These are phyloP conservation scores for Termitomyces sp. DNA, from an alignment of 768 basidiomycete species.

Conservation along the genomic window DNA sequence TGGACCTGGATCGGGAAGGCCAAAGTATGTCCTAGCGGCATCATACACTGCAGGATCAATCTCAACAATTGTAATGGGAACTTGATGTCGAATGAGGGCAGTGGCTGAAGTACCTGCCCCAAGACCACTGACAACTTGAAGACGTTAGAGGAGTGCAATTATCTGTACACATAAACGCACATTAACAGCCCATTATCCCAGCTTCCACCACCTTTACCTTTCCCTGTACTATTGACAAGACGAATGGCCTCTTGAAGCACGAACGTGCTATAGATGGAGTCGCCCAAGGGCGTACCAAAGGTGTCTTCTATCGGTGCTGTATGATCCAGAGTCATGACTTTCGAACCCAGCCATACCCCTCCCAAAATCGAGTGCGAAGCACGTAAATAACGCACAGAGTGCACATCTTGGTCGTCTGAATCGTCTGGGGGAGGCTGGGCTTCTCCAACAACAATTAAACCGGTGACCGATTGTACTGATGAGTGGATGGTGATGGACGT, in stretches of 20 bases:
- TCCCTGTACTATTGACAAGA: slow-evolving; percentile 52
- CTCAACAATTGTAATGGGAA: slow-evolving; percentile 84
- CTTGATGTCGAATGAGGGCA: slow-evolving; percentile 63
- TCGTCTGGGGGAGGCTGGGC: slow-evolving; percentile 37
- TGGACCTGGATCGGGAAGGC: slow-evolving; percentile 60
- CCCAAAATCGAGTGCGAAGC: slow-evolving; percentile 65
- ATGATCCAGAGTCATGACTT: slow-evolving; percentile 39
- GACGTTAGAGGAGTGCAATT: slow-evolving; percentile 7
- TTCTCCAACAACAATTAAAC: slow-evolving; percentile 82
- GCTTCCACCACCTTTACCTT: slow-evolving; percentile 25
- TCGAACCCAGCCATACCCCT: slow-evolving; percentile 75
- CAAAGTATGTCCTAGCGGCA: slow-evolving; percentile 78
- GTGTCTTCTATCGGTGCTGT: slow-evolving; percentile 44
- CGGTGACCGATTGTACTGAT: slow-evolving; percentile 69
- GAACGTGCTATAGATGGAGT: slow-evolving; percentile 84
- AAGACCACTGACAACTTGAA: slow-evolving; percentile 86
- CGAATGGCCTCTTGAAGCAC: slow-evolving; percentile 83
- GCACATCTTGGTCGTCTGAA: slow-evolving; percentile 31
- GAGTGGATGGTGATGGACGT: slow-evolving; percentile 65
- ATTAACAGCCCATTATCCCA: slow-evolving; percentile 65
- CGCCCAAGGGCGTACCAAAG: slow-evolving; percentile 54
- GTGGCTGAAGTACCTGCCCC: slow-evolving; percentile 82
- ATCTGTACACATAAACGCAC: slow-evolving; percentile 37
- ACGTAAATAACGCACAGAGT: slow-evolving; percentile 58
- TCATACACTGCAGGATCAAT: slow-evolving; percentile 89